These are phyloP conservation scores for Tetrahymena elliotti DNA, from an alignment of 73 alveolate species.

Conservation along the genomic window DNA sequence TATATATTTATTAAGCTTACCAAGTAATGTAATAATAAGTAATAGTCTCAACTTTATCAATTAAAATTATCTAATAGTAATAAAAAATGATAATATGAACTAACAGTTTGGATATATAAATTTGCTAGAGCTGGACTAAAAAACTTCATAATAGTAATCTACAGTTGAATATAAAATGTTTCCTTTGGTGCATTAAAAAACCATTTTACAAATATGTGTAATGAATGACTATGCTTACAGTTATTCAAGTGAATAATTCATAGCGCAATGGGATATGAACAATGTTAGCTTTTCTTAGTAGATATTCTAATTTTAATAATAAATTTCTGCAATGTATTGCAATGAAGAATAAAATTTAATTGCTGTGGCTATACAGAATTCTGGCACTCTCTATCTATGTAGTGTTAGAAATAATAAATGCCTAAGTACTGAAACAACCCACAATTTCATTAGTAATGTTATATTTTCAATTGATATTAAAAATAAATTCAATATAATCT, in stretches of 20 bases:
- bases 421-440: background rate
- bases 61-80: background rate
- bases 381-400: background rate
- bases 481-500: background rate
- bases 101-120: background rate
- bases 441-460: background rate
- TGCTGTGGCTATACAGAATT: background rate
- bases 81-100: background rate
- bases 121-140: background rate
- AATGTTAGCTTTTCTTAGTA: background rate
- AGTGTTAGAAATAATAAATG: background rate
- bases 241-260: background rate
- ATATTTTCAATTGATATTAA: background rate
- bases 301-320: background rate
- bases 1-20: background rate
- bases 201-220: background rate
- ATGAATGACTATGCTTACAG: background rate
- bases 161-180: background rate
- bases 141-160: background rate
- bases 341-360: background rate
- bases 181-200: background rate
- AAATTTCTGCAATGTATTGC: background rate
- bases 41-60: background rate
- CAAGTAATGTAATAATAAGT: background rate
- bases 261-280: background rate